A percentile compares a stretch with the other conserved stretches of the same genome.
Conservation (phyloP, 106 monocot species). For the Cymbidium sinense region DNA sequence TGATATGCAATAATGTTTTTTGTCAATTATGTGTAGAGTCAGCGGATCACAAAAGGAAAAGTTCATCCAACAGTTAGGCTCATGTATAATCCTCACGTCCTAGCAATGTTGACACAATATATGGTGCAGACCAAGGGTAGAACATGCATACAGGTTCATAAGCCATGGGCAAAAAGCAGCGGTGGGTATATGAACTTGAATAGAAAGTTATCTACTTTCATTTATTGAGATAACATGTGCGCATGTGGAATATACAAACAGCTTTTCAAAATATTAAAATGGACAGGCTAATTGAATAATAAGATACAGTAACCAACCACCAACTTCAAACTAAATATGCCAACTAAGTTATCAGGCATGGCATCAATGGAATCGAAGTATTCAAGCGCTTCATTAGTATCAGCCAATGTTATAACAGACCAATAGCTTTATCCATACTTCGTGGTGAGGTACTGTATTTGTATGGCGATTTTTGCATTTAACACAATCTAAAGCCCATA, state of each 20-base stretch:
- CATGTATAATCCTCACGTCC: not conserved
- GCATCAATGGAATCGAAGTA: not conserved
- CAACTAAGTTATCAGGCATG: not conserved
- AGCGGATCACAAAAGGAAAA: no score
- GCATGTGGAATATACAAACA: no score
- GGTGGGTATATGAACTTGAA: not conserved
- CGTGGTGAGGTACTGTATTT: no score
- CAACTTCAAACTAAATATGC: not conserved
- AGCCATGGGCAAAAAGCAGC: not conserved
- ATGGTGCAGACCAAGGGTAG: not conserved
- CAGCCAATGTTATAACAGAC: no score
- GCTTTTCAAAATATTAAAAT: no score
- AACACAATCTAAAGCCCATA: not conserved
- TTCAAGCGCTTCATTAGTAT: not conserved
- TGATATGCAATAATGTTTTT: no score
- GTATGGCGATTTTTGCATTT: not conserved
- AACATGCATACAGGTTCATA: not conserved
- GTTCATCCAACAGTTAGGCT: not conserved
- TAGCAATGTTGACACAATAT: not conserved
- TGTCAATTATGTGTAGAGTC: no score
- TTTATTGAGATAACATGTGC: no score
- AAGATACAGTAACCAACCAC: not conserved
- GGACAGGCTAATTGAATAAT: not conserved
- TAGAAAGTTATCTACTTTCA: no score
- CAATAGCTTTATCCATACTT: no score